Conservation (phyloP, 1,284 basidiomycete species). For the Meira miltonrushii region DNA sequence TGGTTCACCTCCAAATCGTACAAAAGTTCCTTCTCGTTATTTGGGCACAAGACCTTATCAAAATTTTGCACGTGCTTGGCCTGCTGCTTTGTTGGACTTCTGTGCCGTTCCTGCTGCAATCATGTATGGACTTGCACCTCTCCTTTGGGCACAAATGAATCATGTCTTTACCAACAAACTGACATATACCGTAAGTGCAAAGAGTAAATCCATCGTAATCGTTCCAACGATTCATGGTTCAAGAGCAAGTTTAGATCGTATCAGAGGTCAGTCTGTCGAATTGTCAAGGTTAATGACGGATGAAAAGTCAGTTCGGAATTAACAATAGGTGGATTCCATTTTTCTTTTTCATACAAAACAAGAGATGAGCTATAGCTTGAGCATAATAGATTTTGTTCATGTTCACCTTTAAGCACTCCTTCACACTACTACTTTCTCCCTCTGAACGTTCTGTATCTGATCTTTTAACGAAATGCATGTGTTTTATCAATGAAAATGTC, state of each 20-base stretch:
- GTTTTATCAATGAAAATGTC: too few species aligned
- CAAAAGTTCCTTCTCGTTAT: conserved; percentile 24
- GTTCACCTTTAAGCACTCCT: neutral
- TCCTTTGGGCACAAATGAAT: conserved; percentile 46
- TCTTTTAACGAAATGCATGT: too few species aligned
- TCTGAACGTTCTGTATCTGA: neutral
- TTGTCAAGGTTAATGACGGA: neutral
- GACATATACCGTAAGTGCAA: conserved; percentile 30
- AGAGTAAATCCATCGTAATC: conserved; percentile 16
- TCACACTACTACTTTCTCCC: neutral
- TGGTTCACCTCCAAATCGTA: conserved; percentile 9
- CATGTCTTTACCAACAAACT: conserved; percentile 48
- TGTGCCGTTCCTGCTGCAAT: conserved; percentile 43
- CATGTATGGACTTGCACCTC: conserved; percentile 43
- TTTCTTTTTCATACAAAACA: too few species aligned
- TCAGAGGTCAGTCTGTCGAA: neutral
- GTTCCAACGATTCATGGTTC: neutral
- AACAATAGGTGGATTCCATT: too few species aligned
- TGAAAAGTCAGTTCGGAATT: neutral
- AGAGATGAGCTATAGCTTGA: neutral
- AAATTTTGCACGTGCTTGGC: conserved; percentile 8
- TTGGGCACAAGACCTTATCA: conserved; percentile 24
- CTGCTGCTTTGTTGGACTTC: conserved; percentile 23
- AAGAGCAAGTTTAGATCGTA: neutral
- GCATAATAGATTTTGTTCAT: neutral